Evolutionary conservation across 2,329 filamentous ascomycete genomes (phyloP), one percentile per base, ranked within the genome.

Genomic region (Sporothrix humicola): DNA sequence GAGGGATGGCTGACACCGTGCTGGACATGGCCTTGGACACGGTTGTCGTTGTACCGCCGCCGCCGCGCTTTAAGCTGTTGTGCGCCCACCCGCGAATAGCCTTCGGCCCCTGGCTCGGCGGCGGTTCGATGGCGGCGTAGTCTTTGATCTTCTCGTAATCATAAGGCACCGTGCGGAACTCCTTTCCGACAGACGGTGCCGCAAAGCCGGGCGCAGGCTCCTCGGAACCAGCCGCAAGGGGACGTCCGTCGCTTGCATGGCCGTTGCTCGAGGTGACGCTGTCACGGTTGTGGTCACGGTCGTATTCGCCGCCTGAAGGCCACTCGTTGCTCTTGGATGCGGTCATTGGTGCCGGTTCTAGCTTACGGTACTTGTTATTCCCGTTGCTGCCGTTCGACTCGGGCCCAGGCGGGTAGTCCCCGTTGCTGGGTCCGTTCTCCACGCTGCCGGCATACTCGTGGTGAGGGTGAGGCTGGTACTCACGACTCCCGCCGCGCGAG

Each of bases 101-200:
- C 13, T 87, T 88, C 0, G 88, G 88, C 0, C 87, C 88, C 17
- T 85, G 86, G 66, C 84, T 84, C 9, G 88, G 88, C 44, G 88
- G 84, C 15, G 87, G 86, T 69, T 89, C 87, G 20, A 84, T 84
- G 1, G 87, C 84, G 3, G 83, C 82, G 59, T 88, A 88, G 77
- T 90, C 87, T 78, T 89, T 89, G 78, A 89, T 88, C 75, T 86
- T 84, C 42, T 82, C 83, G 65, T 85, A 85, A 73, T 87, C 83
- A 76, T 89, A 90, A 52, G 85, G 86, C 3, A 89, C 87, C 3
- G 88, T 88, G 73, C 88, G 85, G n/a, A 90, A 82, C 76, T 89
- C 87, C 20, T 61, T 69, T 31, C 26, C 56, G 17, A 42, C 6
- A 8, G 72, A n/a, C 20, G 52, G 23, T 2, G 52, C 50, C 1